Evolutionary conservation across 371 early-diverging fungal genomes (phyloP), one percentile per base, ranked within the genome.

Genomic region (Gilbertella persicaria): DNA sequence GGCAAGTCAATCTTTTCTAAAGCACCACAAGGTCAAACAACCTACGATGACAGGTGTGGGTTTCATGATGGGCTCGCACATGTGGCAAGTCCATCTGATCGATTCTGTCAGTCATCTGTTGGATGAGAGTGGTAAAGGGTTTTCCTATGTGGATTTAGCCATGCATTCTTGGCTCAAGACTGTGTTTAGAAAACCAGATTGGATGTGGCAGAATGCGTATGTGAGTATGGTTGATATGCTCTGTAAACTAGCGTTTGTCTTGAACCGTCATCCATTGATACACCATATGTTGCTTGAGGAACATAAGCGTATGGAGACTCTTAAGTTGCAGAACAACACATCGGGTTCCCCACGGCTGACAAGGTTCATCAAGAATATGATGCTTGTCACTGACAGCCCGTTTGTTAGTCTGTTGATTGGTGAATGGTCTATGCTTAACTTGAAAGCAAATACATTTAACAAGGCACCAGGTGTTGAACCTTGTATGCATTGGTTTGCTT

Each of bases 401-500:
- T 75, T 73, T 3, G 58, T 75, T 2, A 80, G 74, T 35, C 52
- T 84, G n/a, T 41, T 84, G 21, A 67, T 70, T 24, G 82, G 81
- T 1, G 80, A 79, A 46, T 80, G 82, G 82, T 80, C 82, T 0
- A 53, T 81, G 49, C 36, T 68, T 26, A 69, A 78, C 2, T 53
- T 75, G 21, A 80, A 79, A 4, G 59, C 78, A 2, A 72, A 59
- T 29, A 69, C 73, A 12, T 52, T 79, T 43, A 72, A 70, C 21
- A 75, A 73, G 24, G 60, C 76, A 26, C 78, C 82, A 1, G 77
- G 77, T 33, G 66, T 79, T 9, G 80, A 82, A 24, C 50, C 69
- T 0, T 44, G 54, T 0, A 69, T 62, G 0, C 55, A 74, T 4
- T 88, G 85, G 83, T 84, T 85, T 59, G 80, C 82, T 0, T 86